A percentile compares a stretch with the other conserved stretches of the same genome.
These are phyloP conservation scores for Cyclostephanos tholiformis DNA, from an alignment of 108 stramenopile genomes.

Conservation along the genomic window DNA sequence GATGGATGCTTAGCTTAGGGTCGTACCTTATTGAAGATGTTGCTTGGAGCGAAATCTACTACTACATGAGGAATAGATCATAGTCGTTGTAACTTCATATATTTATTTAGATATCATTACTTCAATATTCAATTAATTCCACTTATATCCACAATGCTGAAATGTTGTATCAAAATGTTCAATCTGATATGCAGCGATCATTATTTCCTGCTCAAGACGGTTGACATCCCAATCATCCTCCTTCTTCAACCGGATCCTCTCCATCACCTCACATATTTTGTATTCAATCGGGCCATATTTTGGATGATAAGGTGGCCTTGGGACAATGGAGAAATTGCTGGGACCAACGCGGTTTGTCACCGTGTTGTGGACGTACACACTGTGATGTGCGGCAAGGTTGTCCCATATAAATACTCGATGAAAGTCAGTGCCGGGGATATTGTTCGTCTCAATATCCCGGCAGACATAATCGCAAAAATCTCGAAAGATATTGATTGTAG, in stretches of 20 bases:
- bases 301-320: slow-evolving; percentile 19
- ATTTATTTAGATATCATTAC: too few species aligned
- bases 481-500: slow-evolving; percentile 14
- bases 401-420: slow-evolving; percentile 23
- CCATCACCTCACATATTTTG: slow-evolving; percentile 23
- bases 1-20: too few species aligned
- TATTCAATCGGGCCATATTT: slow-evolving; percentile 30
- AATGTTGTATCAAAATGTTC: slow-evolving; percentile 12
- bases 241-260: background rate
- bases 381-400: slow-evolving; percentile 24
- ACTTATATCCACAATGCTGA: slow-evolving; percentile 12
- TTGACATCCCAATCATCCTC: background rate
- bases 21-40: too few species aligned
- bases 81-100: too few species aligned
- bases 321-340: slow-evolving; percentile 18
- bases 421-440: slow-evolving; percentile 12
- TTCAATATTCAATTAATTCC: too few species aligned
- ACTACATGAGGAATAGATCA: too few species aligned
- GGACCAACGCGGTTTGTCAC: slow-evolving; percentile 5
- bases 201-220: slow-evolving; percentile 5
- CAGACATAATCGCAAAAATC: slow-evolving; percentile 23
- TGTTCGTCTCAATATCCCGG: slow-evolving; percentile 15
- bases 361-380: slow-evolving; percentile 17
- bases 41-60: too few species aligned
- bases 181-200: background rate